Evolutionary conservation across 2,329 filamentous ascomycete species (phyloP).

Genomic region (Neospermospora avenae): DNA sequence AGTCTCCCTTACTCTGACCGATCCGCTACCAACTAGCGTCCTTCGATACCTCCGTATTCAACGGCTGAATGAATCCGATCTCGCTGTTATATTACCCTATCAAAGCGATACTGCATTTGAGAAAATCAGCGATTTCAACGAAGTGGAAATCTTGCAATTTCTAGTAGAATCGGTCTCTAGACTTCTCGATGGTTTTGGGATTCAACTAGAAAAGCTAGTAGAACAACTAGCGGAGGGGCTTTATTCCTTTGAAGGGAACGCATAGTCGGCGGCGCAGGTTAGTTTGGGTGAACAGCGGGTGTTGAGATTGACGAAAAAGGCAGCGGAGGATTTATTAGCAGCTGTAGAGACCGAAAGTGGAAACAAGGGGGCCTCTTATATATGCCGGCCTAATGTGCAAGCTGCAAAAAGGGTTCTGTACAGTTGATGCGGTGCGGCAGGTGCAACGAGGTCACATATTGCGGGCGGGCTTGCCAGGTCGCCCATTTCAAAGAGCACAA

Average conservation of each 20-base stretch:
- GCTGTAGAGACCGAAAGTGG: constrained; percentile 12
- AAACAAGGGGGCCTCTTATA: constrained; percentile 6
- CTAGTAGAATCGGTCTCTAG: constrained; percentile 15
- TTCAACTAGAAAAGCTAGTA: constrained; percentile 10
- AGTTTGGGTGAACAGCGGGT: constrained; percentile 15
- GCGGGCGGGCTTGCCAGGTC: constrained; percentile 14
- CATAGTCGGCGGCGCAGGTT: constrained; percentile 13
- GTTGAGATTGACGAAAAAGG: constrained; percentile 15
- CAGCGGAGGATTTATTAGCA: constrained; percentile 12
- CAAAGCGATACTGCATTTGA: constrained; percentile 12
- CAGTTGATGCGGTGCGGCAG: constrained; percentile 12
- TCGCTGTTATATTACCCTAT: constrained; percentile 8
- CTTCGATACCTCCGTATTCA: constrained; percentile 16
- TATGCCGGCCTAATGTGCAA: constrained; percentile 9
- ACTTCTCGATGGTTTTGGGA: constrained; percentile 14
- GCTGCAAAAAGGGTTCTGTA: constrained; percentile 13
- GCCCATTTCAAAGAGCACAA: constrained; percentile 17
- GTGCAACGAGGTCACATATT: constrained; percentile 13
- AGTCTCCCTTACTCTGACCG: constrained; percentile 10
- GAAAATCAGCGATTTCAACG: constrained; percentile 13
- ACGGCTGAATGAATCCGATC: constrained; percentile 12
- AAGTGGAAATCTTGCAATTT: constrained; percentile 14
- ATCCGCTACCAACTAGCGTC: constrained; percentile 13
- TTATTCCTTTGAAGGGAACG: constrained; percentile 8
- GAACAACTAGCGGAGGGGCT: constrained; percentile 14